phyloP scores from a whole-genome alignment of 176 grass and related monocot species.

The Eragrostis nindensis region DNA sequence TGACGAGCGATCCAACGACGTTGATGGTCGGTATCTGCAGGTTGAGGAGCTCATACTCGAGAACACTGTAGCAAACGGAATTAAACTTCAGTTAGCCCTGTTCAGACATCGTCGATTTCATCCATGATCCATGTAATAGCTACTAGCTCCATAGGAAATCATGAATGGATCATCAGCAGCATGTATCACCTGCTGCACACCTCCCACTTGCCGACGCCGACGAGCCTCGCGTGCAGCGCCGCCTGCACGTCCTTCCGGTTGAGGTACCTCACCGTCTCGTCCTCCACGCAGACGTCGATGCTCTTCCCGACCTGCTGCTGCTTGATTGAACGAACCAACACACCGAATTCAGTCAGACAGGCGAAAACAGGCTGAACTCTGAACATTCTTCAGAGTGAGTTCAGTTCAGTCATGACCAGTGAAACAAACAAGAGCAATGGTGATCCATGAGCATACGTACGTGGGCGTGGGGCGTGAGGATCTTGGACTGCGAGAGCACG shows the following conservation, averaged over 20 bases:
- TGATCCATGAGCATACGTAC: too few species aligned
- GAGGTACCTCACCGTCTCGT: conserved; percentile 91
- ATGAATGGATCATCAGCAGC: neutral
- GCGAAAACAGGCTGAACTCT: neutral
- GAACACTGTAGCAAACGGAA: conserved; percentile 64
- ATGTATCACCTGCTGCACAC: conserved; percentile 85
- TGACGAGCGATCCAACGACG: conserved; percentile 73
- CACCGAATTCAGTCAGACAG: neutral
- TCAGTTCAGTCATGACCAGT: too few species aligned
- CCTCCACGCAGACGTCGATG: conserved; percentile 95
- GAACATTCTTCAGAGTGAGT: neutral
- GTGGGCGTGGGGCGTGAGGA: conserved; percentile 66
- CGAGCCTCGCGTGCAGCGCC: conserved; percentile 70
- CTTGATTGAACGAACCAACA: neutral
- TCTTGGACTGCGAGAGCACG: conserved; percentile 82
- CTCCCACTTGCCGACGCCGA: conserved; percentile 72
- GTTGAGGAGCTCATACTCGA: conserved; percentile 92
- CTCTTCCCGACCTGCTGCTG: conserved; percentile 60
- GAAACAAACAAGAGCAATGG: too few species aligned
- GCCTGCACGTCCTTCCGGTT: conserved; percentile 89
- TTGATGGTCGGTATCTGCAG: conserved; percentile 84
- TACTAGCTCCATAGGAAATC: too few species aligned
- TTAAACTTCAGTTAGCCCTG: too few species aligned
- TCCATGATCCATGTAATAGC: too few species aligned
- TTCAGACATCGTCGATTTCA: too few species aligned